Percentiles rank a stretch among this genome's conserved stretches.
phyloP scores from a whole-genome alignment of 148 eudicot genomes.

The Talinum fruticosum region DNA sequence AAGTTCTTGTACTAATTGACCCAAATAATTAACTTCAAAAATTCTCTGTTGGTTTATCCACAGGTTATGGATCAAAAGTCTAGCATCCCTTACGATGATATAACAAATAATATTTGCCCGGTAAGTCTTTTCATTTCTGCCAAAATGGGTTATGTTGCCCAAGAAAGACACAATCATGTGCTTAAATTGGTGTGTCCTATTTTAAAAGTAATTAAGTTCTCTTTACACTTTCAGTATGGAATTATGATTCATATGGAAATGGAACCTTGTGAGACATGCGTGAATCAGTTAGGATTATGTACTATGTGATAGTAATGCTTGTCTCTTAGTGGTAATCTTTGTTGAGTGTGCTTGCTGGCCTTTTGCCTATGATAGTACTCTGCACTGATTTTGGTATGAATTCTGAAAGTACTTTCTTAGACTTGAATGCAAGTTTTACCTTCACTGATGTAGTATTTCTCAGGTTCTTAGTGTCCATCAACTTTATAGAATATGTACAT shows the following conservation, averaged over 20 bases:
- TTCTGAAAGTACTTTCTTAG: neutral
- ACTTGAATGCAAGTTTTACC: conserved; percentile 3
- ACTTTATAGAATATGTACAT: conserved; percentile 61
- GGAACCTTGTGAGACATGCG: neutral
- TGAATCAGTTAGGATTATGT: neutral
- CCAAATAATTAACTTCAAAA: conserved; percentile 1
- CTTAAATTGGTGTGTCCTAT: neutral
- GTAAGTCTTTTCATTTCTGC: conserved; percentile 44
- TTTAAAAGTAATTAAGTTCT: neutral
- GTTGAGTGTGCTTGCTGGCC: too few relatives aligned
- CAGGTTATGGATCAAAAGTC: conserved; percentile 83
- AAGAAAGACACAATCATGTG: neutral
- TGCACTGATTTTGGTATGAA: too few relatives aligned
- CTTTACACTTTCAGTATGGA: neutral
- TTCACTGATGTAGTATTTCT: conserved; percentile 20
- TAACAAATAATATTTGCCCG: conserved; percentile 76
- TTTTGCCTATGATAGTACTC: too few relatives aligned
- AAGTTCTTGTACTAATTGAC: neutral
- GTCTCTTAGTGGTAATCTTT: too few relatives aligned
- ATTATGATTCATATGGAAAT: neutral
- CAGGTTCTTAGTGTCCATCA: conserved; percentile 70
- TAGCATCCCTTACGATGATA: conserved; percentile 59
- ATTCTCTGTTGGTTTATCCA: conserved; percentile 7
- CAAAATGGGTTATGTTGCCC: neutral
- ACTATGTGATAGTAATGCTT: neutral